These are phyloP conservation scores for Xylariaceae sp. DNA, from an alignment of 2,329 filamentous ascomycete genomes.

Conservation along the genomic window DNA sequence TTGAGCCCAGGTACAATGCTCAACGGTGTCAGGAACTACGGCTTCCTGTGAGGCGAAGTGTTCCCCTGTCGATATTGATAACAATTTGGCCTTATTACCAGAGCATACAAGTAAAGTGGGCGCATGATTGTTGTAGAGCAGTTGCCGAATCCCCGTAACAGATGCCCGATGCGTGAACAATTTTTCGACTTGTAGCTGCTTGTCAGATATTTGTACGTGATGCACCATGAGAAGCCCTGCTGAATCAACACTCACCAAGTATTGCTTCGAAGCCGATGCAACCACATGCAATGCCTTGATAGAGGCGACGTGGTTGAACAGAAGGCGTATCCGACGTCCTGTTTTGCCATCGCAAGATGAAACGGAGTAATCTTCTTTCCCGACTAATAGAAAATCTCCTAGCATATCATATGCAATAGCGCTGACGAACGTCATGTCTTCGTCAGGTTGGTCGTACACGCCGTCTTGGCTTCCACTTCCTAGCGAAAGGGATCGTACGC, in stretches of 20 bases:
- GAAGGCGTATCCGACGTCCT: not conserved
- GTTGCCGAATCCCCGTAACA: not conserved
- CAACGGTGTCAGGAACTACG: too few relatives aligned
- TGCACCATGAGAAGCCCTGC: not conserved
- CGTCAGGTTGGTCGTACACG: not conserved
- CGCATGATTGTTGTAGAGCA: not conserved
- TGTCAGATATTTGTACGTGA: not conserved
- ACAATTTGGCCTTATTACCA: not conserved
- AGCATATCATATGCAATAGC: not conserved
- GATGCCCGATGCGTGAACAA: not conserved
- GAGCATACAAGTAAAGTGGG: not conserved
- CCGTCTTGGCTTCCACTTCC: slow-evolving; percentile 2
- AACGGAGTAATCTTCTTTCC: not conserved
- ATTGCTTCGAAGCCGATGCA: not conserved
- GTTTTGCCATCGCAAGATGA: not conserved
- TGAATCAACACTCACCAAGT: not conserved
- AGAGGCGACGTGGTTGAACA: not conserved
- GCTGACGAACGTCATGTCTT: not conserved
- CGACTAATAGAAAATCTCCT: not conserved
- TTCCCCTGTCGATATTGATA: not conserved
- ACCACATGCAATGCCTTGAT: not conserved
- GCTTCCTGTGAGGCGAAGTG: not conserved
- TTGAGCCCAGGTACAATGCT: not conserved
- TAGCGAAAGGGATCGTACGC: slow-evolving; percentile 3
- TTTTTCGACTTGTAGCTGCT: not conserved